Evolutionary conservation across 116 monocot species (phyloP), one percentile per base, ranked within the genome.

Genomic region (Cymodocea nodosa): DNA sequence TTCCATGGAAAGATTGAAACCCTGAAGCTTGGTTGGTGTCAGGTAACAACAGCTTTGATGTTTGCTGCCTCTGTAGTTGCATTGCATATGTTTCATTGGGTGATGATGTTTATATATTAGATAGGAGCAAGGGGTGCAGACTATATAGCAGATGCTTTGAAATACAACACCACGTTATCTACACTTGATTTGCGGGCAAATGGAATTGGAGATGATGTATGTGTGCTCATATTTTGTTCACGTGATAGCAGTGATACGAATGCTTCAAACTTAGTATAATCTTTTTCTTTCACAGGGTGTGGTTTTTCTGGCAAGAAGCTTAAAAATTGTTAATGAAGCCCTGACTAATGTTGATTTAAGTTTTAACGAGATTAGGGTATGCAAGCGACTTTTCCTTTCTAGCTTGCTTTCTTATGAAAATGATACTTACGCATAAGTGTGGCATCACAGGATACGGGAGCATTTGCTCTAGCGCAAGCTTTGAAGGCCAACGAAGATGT

Each of bases 401-500:
- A 20, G 44, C 4, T 52, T 51, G 23, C 30, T 66, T 4, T 25
- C 7, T 10, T 44, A 44, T 10, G 44, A 8, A 8, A 8, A 10
- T 8, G 12, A 44, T 8, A 44, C 44, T 10, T 1, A 8, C 9
- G 7, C 44, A 1, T 44, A 51, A 18, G 13, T 35, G 23, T 64
- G 19, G 23, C 60, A 35, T 0, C 11, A 64, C 76, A 98, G 97
- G 97, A 98, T 73, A 86, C 73, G 5, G 97, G 92, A 57, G 92
- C 97, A 56, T 91, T 91, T 77, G 97, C 97, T 37, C 70, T 98
- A 34, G 97, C 97, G 57, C 91, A 84, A 72, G 92, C 97, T 63
- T 88, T 91, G 30, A 98, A 98, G 77, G 85, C 97, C 4, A 98
- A 98, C 68, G 97, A 88, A 80, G 97, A 98, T 78, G 35, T 98